phyloP scores from a whole-genome alignment of 306 rosid species.

The Canavalia ensiformis region DNA sequence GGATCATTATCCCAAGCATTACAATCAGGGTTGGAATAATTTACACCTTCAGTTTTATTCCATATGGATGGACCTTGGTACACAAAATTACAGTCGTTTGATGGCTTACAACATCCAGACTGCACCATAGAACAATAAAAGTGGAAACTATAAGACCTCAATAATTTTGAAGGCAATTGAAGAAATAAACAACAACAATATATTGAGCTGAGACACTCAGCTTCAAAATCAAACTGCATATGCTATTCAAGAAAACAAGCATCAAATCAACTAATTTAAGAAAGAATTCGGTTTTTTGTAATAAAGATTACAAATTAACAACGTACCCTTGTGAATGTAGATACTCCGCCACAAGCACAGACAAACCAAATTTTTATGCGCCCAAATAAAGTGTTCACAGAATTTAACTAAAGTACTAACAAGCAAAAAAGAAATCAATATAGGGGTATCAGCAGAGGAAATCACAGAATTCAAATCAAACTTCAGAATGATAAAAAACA shows the following conservation, averaged over 20 bases:
- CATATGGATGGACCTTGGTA: constrained; percentile 63
- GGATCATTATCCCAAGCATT: constrained; percentile 57
- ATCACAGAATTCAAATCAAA: not conserved
- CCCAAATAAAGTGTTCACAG: not conserved
- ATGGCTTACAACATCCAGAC: constrained; percentile 92
- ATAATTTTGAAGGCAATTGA: not conserved
- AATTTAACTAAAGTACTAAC: not conserved
- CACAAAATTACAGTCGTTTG: constrained; percentile 57
- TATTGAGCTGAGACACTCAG: not conserved
- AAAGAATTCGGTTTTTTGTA: not conserved
- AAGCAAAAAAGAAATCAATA: not conserved
- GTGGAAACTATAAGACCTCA: not conserved
- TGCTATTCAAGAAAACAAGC: not conserved
- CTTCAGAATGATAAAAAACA: not conserved
- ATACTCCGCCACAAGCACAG: not conserved
- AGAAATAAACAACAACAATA: not conserved
- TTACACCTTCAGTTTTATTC: not conserved
- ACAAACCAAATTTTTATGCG: not conserved
- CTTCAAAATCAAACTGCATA: not conserved
- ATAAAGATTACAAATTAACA: not conserved
- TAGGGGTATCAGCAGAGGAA: not conserved
- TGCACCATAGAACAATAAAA: constrained; percentile 30
- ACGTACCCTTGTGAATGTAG: not conserved
- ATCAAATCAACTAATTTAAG: too few relatives aligned
- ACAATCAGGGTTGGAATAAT: constrained; percentile 57